These are phyloP conservation scores for Yarrowia phangngaensis DNA, from an alignment of 805 yeast genomes.

Conservation along the genomic window DNA sequence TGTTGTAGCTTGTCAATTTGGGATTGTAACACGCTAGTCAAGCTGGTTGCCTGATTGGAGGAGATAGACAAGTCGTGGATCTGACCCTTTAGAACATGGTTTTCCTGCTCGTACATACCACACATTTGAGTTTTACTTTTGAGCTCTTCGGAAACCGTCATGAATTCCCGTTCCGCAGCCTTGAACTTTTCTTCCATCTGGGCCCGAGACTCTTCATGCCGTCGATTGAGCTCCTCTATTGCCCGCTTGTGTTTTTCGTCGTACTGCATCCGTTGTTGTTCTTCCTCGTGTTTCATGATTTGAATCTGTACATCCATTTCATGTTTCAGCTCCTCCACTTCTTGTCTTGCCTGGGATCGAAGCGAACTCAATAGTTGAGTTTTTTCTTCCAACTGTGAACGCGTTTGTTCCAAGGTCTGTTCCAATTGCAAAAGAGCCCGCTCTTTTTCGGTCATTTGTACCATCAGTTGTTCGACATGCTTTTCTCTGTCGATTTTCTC, in stretches of 20 bases:
- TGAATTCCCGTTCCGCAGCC: not conserved
- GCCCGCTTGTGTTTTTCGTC: conserved; percentile 9
- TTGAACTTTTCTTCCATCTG: not conserved
- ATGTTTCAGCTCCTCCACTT: not conserved
- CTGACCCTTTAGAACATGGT: conserved; percentile 33
- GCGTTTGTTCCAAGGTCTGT: not conserved
- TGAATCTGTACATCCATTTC: too few relatives aligned
- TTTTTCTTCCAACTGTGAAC: not conserved
- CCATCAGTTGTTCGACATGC: not conserved
- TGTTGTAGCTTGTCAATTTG: conserved; percentile 31
- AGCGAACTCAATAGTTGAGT: not conserved
- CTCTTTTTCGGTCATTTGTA: not conserved
- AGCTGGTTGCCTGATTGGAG: conserved; percentile 31
- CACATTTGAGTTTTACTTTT: not conserved
- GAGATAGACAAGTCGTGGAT: conserved; percentile 37
- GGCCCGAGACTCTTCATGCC: conserved; percentile 5
- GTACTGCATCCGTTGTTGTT: not conserved
- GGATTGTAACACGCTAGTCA: conserved; percentile 29
- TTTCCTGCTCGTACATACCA: not conserved
- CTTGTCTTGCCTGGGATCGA: not conserved
- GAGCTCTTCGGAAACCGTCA: not conserved
- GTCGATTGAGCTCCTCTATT: conserved; percentile 1
- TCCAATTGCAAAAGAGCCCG: not conserved
- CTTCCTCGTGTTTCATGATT: too few relatives aligned
- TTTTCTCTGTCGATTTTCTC: conserved; percentile 2